Conservation (phyloP, 192 early-diverging fungal species). For the Dimargaris xerosporica region DNA sequence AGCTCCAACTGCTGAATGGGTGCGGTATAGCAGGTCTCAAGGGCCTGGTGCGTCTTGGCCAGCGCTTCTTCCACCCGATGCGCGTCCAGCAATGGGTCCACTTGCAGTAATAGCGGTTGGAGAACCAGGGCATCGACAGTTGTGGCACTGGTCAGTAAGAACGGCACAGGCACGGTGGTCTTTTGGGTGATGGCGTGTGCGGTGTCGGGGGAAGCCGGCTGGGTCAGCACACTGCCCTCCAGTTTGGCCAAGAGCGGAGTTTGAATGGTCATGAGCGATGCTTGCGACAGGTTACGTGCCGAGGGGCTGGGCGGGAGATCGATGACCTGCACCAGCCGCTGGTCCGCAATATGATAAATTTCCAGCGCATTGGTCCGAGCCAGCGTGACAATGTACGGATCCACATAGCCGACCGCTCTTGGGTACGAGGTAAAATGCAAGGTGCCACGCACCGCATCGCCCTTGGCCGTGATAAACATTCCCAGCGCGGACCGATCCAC, state of each 20-base stretch:
- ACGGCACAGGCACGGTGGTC: neutral
- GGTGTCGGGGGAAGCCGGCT: neutral
- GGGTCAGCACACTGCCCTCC: neutral
- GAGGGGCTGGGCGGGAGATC: neutral
- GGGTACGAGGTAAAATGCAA: neutral
- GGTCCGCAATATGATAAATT: neutral
- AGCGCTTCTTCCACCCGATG: slow-evolving; percentile 6
- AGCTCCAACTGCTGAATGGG: neutral
- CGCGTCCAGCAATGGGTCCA: neutral
- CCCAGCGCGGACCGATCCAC: slow-evolving; percentile 3
- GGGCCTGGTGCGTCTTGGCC: neutral
- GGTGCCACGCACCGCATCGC: slow-evolving; percentile 9
- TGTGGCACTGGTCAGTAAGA: neutral
- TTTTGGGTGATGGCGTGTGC: neutral
- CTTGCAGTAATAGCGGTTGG: neutral
- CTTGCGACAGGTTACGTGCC: neutral
- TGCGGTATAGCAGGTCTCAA: neutral
- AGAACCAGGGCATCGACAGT: neutral
- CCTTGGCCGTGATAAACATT: neutral
- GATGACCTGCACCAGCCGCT: neutral
- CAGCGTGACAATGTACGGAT: neutral
- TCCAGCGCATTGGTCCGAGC: neutral
- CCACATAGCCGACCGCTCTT: neutral
- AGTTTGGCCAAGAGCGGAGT: neutral
- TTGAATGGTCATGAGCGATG: neutral